Percentiles rank a stretch among this genome's conserved stretches.
These are phyloP conservation scores for Aureobasidium lini DNA, from an alignment of 2,329 filamentous ascomycete genomes.

Conservation along the genomic window DNA sequence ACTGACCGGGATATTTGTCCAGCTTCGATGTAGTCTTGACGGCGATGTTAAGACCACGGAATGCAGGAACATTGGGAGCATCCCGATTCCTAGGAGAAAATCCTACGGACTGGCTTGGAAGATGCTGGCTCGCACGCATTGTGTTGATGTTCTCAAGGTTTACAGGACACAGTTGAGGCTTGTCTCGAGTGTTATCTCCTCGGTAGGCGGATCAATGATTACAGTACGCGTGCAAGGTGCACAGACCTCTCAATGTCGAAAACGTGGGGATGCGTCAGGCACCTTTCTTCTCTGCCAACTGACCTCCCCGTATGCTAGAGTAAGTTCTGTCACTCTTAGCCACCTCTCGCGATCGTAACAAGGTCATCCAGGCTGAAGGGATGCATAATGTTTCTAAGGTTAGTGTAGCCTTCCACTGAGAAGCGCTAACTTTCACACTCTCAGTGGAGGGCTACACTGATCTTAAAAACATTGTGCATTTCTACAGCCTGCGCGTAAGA, in stretches of 20 bases:
- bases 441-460: no score
- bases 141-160: background rate
- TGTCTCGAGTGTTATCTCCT: background rate
- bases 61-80: background rate
- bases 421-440: no score
- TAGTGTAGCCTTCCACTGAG: no score
- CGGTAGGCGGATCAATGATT: background rate
- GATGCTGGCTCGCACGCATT: background rate
- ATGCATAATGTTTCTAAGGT: no score
- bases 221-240: background rate
- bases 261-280: no score
- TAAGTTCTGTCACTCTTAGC: no score
- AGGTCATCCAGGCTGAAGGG: no score
- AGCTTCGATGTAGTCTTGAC: conserved; percentile 12
- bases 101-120: background rate
- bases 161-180: background rate
- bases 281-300: no score
- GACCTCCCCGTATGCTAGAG: no score
- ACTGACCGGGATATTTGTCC: conserved; percentile 17
- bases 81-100: background rate
- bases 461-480: no score
- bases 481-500: no score
- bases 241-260: background rate
- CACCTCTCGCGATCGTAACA: no score
- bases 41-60: background rate